phyloP scores from a whole-genome alignment of 176 grass and related monocot species.

The Melocanna baccifera region DNA sequence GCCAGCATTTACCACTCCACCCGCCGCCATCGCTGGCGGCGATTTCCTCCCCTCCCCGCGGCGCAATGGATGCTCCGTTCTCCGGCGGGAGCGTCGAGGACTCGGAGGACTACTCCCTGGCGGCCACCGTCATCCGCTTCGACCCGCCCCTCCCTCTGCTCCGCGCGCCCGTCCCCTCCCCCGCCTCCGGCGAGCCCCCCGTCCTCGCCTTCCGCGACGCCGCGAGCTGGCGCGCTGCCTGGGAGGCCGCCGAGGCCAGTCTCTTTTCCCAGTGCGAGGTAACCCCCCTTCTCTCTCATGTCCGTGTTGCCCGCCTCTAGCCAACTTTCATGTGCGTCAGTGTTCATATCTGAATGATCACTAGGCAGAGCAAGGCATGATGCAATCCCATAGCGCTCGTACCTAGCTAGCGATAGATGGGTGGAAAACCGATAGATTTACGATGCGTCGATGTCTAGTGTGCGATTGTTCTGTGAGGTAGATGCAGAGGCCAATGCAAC shows the following conservation, averaged over 20 bases:
- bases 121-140: constrained; percentile 31
- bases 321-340: not conserved
- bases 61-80: not conserved
- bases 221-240: constrained; percentile 38
- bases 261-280: constrained; percentile 51
- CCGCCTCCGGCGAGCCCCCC: not conserved
- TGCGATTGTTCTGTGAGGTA: not conserved
- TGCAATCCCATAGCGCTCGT: not conserved
- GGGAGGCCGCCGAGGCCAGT: constrained; percentile 37
- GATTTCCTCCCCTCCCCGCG: not conserved
- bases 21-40: not conserved
- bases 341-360: not conserved
- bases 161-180: constrained; percentile 17
- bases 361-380: not conserved
- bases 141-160: constrained; percentile 43
- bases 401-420: not conserved
- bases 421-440: not conserved
- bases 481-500: not conserved
- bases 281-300: not conserved
- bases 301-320: not conserved
- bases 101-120: constrained; percentile 25
- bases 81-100: not conserved
- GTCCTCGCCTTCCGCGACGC: constrained; percentile 45
- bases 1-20: not conserved
- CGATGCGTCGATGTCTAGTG: not conserved